These are phyloP conservation scores for Nitzschia sp. DNA, from an alignment of 108 stramenopile species.

Conservation along the genomic window DNA sequence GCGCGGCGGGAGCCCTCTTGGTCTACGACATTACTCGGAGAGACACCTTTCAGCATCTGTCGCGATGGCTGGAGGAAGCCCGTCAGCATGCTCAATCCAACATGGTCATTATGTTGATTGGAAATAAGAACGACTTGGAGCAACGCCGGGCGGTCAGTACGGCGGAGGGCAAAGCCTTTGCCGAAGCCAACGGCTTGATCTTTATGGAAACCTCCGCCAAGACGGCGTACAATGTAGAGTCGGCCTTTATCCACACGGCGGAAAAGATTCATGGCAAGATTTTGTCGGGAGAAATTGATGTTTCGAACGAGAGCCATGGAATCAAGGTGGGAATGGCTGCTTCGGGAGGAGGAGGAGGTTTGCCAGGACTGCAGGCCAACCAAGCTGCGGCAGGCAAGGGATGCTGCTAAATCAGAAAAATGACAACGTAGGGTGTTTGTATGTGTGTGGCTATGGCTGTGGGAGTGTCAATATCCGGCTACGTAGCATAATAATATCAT, in stretches of 20 bases:
- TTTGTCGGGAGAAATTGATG: slow-evolving; percentile 94
- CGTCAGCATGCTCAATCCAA: slow-evolving; percentile 95
- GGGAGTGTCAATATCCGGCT: too few species aligned
- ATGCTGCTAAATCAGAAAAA: slow-evolving; percentile 39
- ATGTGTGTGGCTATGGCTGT: too few species aligned
- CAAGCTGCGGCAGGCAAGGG: slow-evolving; percentile 18
- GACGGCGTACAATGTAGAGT: slow-evolving; percentile 97
- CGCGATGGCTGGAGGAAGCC: slow-evolving; percentile 99
- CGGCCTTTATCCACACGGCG: slow-evolving; percentile 98
- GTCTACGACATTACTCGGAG: slow-evolving; percentile 99
- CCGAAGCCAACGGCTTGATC: slow-evolving; percentile 95
- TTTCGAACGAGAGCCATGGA: slow-evolving; percentile 94
- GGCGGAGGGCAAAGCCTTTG: slow-evolving; percentile 93
- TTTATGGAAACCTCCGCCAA: slow-evolving; percentile 99
- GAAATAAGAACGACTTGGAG: slow-evolving; percentile 96
- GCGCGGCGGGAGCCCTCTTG: slow-evolving; percentile 97
- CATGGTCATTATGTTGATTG: slow-evolving; percentile 99
- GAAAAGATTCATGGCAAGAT: slow-evolving; percentile 98
- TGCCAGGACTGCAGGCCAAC: slow-evolving; percentile 27
- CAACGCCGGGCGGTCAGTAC: slow-evolving; percentile 88
- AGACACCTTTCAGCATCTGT: slow-evolving; percentile 98
- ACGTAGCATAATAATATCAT: too few species aligned
- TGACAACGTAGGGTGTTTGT: too few species aligned
- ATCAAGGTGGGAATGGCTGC: slow-evolving; percentile 94
- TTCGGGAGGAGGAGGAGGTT: slow-evolving; percentile 37